phyloP scores from a whole-genome alignment of 192 early-diverging fungal species.

The Podila verticillata region DNA sequence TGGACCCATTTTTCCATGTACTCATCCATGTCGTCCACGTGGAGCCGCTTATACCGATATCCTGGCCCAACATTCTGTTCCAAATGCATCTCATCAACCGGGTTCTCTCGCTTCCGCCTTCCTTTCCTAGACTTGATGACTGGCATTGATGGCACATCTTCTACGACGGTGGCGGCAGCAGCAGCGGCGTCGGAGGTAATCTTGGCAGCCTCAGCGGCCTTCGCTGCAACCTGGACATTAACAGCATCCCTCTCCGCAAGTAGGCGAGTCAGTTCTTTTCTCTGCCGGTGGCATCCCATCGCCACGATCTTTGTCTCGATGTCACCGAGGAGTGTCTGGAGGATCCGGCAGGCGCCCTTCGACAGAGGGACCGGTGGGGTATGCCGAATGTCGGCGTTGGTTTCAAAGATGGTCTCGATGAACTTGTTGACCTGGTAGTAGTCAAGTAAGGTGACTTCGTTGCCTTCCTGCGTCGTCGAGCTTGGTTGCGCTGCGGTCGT shows the following conservation, averaged over 20 bases:
- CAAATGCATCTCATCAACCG: no score
- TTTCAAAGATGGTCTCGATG: constrained; percentile 8
- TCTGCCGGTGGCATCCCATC: constrained; percentile 37
- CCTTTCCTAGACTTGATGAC: not conserved
- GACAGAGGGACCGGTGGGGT: not conserved
- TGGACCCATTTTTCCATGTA: not conserved
- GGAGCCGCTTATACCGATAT: not conserved
- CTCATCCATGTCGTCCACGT: not conserved
- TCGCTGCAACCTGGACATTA: no score
- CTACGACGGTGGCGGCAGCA: not conserved
- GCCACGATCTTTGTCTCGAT: constrained; percentile 26
- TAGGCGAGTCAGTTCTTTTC: constrained; percentile 11
- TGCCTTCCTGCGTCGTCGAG: not conserved
- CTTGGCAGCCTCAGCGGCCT: no score
- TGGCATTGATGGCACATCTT: no score
- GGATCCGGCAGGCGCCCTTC: constrained; percentile 6
- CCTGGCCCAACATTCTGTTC: not conserved
- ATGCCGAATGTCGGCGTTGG: not conserved
- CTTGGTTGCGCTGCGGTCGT: not conserved
- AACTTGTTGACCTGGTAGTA: constrained; percentile 41
- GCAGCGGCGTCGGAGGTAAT: not conserved
- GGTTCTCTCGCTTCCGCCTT: not conserved
- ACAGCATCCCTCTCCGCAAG: not conserved
- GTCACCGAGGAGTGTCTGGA: constrained; percentile 18
- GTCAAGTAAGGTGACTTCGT: not conserved